Evolutionary conservation across 1,284 basidiomycete genomes (phyloP).

Genomic region (Anthracocystis setariae): DNA sequence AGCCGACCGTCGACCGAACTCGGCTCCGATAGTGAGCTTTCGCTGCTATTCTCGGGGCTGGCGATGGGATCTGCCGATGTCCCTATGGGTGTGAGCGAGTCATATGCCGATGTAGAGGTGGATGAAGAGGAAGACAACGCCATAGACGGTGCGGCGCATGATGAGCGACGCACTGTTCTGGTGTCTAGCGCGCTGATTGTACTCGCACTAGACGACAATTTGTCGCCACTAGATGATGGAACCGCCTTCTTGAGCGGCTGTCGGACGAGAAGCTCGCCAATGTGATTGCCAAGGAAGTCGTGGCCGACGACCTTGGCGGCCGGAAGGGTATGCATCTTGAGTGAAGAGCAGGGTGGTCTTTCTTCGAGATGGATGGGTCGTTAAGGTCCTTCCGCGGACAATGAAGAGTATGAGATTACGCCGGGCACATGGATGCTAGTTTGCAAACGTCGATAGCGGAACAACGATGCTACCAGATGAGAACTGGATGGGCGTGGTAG

Average conservation of each 20-base stretch:
- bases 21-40: constrained; percentile 26
- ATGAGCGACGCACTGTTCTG: constrained; percentile 2
- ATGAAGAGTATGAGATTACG: constrained; percentile 9
- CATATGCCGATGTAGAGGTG: constrained; percentile 5
- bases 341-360: background rate
- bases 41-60: constrained; percentile 23
- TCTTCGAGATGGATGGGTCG: constrained; percentile 2
- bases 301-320: constrained; percentile 28
- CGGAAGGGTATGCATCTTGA: constrained; percentile 35
- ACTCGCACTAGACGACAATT: constrained; percentile 21
- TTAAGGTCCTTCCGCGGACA: constrained; percentile 12
- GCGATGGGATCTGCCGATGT: constrained; percentile 9
- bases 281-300: constrained; percentile 52
- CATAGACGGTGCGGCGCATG: background rate
- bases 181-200: constrained; percentile 11
- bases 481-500: no score
- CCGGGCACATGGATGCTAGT: constrained; percentile 22
- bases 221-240: background rate
- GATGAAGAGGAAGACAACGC: background rate
- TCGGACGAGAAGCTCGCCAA: constrained; percentile 46
- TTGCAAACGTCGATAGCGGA: background rate
- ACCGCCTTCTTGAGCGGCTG: constrained; percentile 21
- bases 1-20: constrained; percentile 25
- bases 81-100: constrained; percentile 7
- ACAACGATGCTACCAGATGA: no score